Conservation (phyloP, 139 green algal species). For the Nannochloris sp. region DNA sequence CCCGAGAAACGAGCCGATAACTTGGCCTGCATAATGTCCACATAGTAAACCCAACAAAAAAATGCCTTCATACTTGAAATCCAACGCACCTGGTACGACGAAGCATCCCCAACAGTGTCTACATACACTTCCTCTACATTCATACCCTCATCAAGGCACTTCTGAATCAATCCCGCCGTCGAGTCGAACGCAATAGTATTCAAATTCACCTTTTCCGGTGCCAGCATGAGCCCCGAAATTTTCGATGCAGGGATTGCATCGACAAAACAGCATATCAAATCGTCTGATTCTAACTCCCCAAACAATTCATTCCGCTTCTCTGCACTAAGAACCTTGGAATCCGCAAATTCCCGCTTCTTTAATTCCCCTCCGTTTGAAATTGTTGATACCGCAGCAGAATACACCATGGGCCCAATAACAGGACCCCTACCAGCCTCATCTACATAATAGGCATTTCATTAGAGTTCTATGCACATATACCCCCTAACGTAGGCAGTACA, state of each 20-base stretch:
- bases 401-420: slow-evolving; percentile 79
- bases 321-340: slow-evolving; percentile 77
- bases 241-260: slow-evolving; percentile 57
- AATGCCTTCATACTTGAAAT: not conserved
- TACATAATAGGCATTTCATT: slow-evolving; percentile 13
- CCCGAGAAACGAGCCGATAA: slow-evolving; percentile 49
- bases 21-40: slow-evolving; percentile 11
- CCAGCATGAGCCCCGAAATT: slow-evolving; percentile 56
- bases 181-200: slow-evolving; percentile 64
- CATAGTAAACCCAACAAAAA: not conserved
- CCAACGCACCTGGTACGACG: slow-evolving; percentile 11
- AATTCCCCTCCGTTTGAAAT: slow-evolving; percentile 8
- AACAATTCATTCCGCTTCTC: slow-evolving; percentile 59
- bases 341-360: slow-evolving; percentile 41
- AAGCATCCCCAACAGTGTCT: slow-evolving; percentile 87
- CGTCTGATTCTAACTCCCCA: slow-evolving; percentile 36
- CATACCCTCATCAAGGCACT: slow-evolving; percentile 47
- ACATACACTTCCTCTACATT: slow-evolving; percentile 77
- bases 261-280: slow-evolving; percentile 40
- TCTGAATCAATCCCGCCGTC: slow-evolving; percentile 54
- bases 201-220: slow-evolving; percentile 36
- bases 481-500: not conserved
- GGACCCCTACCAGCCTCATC: slow-evolving; percentile 84
- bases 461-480: not conserved
- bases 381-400: slow-evolving; percentile 18